Base-by-base conservation (phyloP, 257 asterid species). In the Marsdenia floribunda region DNA sequence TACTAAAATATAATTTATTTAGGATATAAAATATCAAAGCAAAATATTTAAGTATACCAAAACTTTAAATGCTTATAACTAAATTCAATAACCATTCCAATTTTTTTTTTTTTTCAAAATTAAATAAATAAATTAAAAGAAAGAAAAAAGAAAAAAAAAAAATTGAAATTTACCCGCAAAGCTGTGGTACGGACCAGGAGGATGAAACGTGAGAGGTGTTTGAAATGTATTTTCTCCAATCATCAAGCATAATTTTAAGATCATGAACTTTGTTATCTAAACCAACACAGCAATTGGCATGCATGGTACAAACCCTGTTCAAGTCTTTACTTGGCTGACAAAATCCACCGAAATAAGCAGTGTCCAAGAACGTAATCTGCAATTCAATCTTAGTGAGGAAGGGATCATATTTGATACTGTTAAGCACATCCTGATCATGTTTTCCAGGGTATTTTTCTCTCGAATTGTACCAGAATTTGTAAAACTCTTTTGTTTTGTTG, bases 281-380 rank as follows among this genome's bases (percentile, higher is more conserved):
- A 24, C 91, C 96, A 15, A 77, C 58, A 72, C 96, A 88, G 75
- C 96, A 90, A 70, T 90, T 90, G 2, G 96, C 96, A 44, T 88
- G 96, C 90, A 90, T 84, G 13, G 96, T 90, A 60, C 87, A 59
- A 1, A 80, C 93, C 58, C 21, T 42, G 65, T 88, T 85, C 22
- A 88, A 68, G 75, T 90, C 86, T 64, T 86, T 78, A 0, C 85
- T 82, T 6, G 90, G 86, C 52, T 90, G 84, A n/a, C 96, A 90
- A 74, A 84, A 87, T 55, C 96, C 96, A 3, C 96, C 89, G 68
- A 84, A 90, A 15, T 84, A 59, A 22, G 83, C 81, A 0, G 96
- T 90, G 42, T 86, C 83, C 81, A 87, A 73, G 80, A 88, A 90
- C 73, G 77, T 79, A 0, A 87, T 81, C 65, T 86, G 66, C 78